A percentile compares a stretch with the other conserved stretches of the same genome.
phyloP scores from a whole-genome alignment of 1,139 yeast species.

The Yamadazyma dendronema region DNA sequence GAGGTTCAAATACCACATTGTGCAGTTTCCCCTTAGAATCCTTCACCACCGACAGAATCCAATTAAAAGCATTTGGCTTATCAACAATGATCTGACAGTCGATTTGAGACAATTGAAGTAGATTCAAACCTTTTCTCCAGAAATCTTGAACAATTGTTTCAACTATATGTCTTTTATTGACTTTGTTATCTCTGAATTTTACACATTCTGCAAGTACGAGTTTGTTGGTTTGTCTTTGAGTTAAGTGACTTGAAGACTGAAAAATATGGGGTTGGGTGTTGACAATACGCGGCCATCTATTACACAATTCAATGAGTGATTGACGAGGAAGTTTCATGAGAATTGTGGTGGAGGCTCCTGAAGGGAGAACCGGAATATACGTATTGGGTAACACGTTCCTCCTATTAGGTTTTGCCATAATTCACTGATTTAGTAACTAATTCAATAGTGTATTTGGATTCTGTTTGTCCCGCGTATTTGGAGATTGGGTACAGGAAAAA shows the following conservation, averaged over 20 bases:
- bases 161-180: slow-evolving; percentile 45
- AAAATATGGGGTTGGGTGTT: slow-evolving; percentile 37
- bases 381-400: slow-evolving; percentile 39
- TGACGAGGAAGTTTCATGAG: slow-evolving; percentile 32
- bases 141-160: slow-evolving; percentile 52
- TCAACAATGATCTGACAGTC: slow-evolving; percentile 67
- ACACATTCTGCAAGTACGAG: slow-evolving; percentile 20
- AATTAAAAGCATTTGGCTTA: slow-evolving; percentile 47
- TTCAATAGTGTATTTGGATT: neutral
- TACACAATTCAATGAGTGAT: slow-evolving; percentile 34
- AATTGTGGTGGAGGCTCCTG: slow-evolving; percentile 21
- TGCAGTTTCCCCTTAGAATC: slow-evolving; percentile 35
- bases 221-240: slow-evolving; percentile 29
- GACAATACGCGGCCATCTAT: slow-evolving; percentile 35
- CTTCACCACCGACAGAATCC: slow-evolving; percentile 59
- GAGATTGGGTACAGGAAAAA: neutral
- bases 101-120: slow-evolving; percentile 68
- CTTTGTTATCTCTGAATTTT: slow-evolving; percentile 14
- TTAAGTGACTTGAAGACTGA: slow-evolving; percentile 6
- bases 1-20: slow-evolving; percentile 40
- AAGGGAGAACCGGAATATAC: slow-evolving; percentile 35
- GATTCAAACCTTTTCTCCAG: slow-evolving; percentile 65
- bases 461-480: neutral
- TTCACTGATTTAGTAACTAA: no score
- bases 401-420: slow-evolving; percentile 3